Conservation (phyloP, 805 yeast species). For the Suhomyces kilbournensis region DNA sequence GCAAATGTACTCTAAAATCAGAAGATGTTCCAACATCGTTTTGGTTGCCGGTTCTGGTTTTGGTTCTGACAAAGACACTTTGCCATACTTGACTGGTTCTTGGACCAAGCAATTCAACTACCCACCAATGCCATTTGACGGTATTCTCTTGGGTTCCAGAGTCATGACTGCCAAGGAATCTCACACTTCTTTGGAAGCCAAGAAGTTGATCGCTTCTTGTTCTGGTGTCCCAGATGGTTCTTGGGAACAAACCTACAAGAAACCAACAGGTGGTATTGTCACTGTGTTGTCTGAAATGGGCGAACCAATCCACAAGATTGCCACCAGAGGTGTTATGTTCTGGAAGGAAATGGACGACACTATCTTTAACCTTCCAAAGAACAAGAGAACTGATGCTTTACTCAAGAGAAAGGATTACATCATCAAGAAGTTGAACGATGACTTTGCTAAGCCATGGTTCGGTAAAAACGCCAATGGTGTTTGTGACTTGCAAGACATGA, state of each 20-base stretch:
- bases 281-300: constrained; percentile 99
- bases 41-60: constrained; percentile 98
- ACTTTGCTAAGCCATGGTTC: constrained; percentile 98
- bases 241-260: constrained; percentile 95
- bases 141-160: constrained; percentile 92
- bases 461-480: constrained; percentile 75
- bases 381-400: constrained; percentile 77
- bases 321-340: constrained; percentile 94
- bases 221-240: constrained; percentile 83
- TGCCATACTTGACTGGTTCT: constrained; percentile 94
- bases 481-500: constrained; percentile 93
- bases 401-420: constrained; percentile 82
- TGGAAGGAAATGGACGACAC: constrained; percentile 98
- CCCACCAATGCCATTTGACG: constrained; percentile 99
- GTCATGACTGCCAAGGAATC: constrained; percentile 98
- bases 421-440: constrained; percentile 81
- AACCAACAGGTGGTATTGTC: constrained; percentile 94
- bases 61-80: constrained; percentile 95
- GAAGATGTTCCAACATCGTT: constrained; percentile 86
- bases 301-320: constrained; percentile 98
- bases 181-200: constrained; percentile 89
- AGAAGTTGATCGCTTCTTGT: constrained; percentile 84
- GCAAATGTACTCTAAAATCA: constrained; percentile 92
- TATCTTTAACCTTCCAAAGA: constrained; percentile 86
- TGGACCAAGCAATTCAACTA: constrained; percentile 87